These are phyloP conservation scores for Aspergillus ibericus DNA, from an alignment of 2,329 filamentous ascomycete genomes.

Conservation along the genomic window DNA sequence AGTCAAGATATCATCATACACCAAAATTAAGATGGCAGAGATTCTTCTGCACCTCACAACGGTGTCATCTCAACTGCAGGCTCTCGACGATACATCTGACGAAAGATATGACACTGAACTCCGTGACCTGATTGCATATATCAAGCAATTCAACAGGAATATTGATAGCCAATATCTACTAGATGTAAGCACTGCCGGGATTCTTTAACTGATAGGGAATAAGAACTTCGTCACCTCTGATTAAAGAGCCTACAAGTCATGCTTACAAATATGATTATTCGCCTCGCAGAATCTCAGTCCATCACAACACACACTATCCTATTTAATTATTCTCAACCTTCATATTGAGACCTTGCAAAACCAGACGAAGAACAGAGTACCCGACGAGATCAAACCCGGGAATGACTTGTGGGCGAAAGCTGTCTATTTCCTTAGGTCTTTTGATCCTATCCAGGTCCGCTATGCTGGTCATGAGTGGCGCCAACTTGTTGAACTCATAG, in stretches of 20 bases:
- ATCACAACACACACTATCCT: constrained; percentile 58
- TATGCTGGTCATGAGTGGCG: constrained; percentile 45
- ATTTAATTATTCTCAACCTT: constrained; percentile 55
- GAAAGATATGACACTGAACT: constrained; percentile 48
- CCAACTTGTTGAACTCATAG: constrained; percentile 34
- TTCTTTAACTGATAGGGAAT: background rate
- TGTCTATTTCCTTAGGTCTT: constrained; percentile 54
- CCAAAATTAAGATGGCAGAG: constrained; percentile 24
- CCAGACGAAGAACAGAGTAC: constrained; percentile 33
- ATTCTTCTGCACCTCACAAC: constrained; percentile 38
- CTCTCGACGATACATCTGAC: constrained; percentile 34
- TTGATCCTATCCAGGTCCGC: constrained; percentile 48
- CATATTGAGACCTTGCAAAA: constrained; percentile 45
- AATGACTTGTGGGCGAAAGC: constrained; percentile 52
- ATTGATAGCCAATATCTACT: constrained; percentile 35
- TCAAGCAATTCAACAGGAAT: constrained; percentile 39
- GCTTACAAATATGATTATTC: constrained; percentile 6
- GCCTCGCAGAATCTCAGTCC: constrained; percentile 51
- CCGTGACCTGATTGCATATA: constrained; percentile 36
- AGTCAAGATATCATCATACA: background rate
- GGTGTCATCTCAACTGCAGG: constrained; percentile 42
- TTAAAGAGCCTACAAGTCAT: background rate
- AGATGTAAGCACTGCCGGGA: constrained; percentile 28
- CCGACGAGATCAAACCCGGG: constrained; percentile 45
- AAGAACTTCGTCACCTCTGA: background rate